Evolutionary conservation across 164 flowering plant species (phyloP), one percentile per base, ranked within the genome.

Genomic region (Piper longum): DNA sequence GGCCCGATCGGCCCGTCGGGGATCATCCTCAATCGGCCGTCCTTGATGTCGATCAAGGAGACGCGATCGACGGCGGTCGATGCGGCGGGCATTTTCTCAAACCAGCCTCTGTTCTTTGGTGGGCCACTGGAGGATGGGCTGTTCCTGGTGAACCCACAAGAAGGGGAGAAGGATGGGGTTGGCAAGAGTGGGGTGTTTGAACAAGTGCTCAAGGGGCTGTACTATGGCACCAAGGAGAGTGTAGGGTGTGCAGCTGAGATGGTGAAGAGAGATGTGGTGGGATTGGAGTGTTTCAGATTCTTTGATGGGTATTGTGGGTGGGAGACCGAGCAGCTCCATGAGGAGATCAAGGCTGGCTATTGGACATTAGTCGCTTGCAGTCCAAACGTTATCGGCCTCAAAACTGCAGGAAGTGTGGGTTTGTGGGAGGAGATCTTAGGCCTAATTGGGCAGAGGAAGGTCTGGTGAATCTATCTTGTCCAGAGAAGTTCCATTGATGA

Each of bases 241-340:
- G 84, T 84, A 69, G 95, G 92, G 0, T 86, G 89, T 72, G 95
- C 84, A 0, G 84, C 88, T 4, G 97, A 90, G 69, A 84, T 89
- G 95, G 95, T 89, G 69, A 90, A 84, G 79, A 82, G 95, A 67
- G 70, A 78, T 56, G 78, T 76, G 42, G 81, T 87, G 45, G 79
- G 75, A 8, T 60, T 72, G 3, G 87, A 62, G 51, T 88, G 90
- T 40, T 83, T 90, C 40, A 85, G 88, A 77, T 88, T 90, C 73
- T 95, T 84, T 71, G 93, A 90, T 82, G 99, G 99, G 63, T 90
- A 80, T 66, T 88, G 95, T 77, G 91, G 87, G 57, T 93, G 97
- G 96, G 95, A 82, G 51, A 85, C 68, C 45, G 84, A 81, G 45
- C 95, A 88, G 65, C 58, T 90, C 72, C 85, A 64, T 58, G 95